Evolutionary conservation across 441 rosid species (phyloP).

Genomic region (Gossypium gossypioides): DNA sequence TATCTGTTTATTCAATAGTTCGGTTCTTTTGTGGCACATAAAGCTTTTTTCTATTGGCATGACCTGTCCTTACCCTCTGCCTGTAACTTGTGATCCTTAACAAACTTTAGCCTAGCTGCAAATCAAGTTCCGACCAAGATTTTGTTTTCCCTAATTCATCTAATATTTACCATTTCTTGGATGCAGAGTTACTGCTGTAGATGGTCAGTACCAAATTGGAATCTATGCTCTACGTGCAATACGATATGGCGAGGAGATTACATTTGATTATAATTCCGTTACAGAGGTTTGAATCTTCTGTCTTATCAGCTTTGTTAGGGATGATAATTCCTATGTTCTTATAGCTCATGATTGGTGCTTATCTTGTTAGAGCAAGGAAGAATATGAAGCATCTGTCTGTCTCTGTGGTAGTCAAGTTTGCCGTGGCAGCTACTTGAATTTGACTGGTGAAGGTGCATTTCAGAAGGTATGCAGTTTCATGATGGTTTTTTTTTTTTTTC

Average conservation of each 20-base stretch:
- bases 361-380: constrained; percentile 83
- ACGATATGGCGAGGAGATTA: constrained; percentile 88
- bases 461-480: constrained; percentile 50
- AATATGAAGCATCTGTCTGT: constrained; percentile 98
- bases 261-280: constrained; percentile 96
- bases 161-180: constrained; percentile 17
- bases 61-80: not conserved
- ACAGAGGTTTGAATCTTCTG: constrained; percentile 68
- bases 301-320: constrained; percentile 16
- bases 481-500: not conserved
- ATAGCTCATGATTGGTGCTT: constrained; percentile 18
- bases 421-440: constrained; percentile 96
- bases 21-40: not conserved
- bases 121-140: not conserved
- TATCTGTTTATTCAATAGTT: not conserved
- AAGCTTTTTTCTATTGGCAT: not conserved
- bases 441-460: constrained; percentile 99
- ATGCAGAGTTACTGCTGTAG: constrained; percentile 95
- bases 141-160: not conserved
- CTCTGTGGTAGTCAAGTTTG: constrained; percentile 99
- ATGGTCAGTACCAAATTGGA: constrained; percentile 97
- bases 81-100: not conserved
- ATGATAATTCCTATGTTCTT: constrained; percentile 9
- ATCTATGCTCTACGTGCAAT: constrained; percentile 74
- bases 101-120: constrained; percentile 5